Evolutionary conservation across 192 early-diverging fungal species (phyloP).

Genomic region (Radiomyces spectabilis): DNA sequence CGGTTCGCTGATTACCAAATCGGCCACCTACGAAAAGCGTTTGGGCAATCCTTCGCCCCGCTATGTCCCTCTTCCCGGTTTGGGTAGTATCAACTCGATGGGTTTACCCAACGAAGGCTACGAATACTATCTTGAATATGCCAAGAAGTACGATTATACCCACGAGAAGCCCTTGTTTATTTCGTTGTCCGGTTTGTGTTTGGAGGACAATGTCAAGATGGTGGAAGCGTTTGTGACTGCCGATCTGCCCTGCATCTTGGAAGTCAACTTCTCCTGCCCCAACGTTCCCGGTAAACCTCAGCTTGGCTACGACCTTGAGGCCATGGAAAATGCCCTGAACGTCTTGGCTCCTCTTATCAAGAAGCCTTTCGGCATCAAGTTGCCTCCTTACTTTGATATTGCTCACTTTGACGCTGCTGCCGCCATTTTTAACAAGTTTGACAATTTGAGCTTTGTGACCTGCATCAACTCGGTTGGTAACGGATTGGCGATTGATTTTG

Average conservation of each 20-base stretch:
- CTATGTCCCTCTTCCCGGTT: slow-evolving; percentile 15
- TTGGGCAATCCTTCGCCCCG: slow-evolving; percentile 27
- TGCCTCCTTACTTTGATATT: slow-evolving; percentile 33
- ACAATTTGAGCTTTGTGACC: slow-evolving; percentile 19
- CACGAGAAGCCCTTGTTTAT: slow-evolving; percentile 25
- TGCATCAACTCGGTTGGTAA: slow-evolving; percentile 32
- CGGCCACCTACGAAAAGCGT: slow-evolving; percentile 21
- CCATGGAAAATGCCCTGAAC: slow-evolving; percentile 24
- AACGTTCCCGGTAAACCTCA: slow-evolving; percentile 31
- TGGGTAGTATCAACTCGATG: slow-evolving; percentile 29
- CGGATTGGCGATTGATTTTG: slow-evolving; percentile 26
- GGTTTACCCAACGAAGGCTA: slow-evolving; percentile 28
- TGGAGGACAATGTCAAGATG: slow-evolving; percentile 27
- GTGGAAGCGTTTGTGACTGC: slow-evolving; percentile 22
- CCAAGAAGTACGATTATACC: slow-evolving; percentile 23
- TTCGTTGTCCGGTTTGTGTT: slow-evolving; percentile 22
- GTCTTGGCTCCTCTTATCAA: slow-evolving; percentile 23
- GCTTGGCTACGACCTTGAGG: slow-evolving; percentile 27
- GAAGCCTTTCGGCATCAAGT: slow-evolving; percentile 28
- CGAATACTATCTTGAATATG: slow-evolving; percentile 28
- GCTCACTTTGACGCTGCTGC: slow-evolving; percentile 29
- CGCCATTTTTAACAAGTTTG: slow-evolving; percentile 24
- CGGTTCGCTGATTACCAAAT: slow-evolving; percentile 29
- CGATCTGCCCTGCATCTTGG: slow-evolving; percentile 17
- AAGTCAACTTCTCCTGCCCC: slow-evolving; percentile 30